A percentile compares a stretch with the other conserved stretches of the same genome.
Evolutionary conservation across 2,329 filamentous ascomycete genomes (phyloP).

Genomic region (Coleophoma eucalyptorum): DNA sequence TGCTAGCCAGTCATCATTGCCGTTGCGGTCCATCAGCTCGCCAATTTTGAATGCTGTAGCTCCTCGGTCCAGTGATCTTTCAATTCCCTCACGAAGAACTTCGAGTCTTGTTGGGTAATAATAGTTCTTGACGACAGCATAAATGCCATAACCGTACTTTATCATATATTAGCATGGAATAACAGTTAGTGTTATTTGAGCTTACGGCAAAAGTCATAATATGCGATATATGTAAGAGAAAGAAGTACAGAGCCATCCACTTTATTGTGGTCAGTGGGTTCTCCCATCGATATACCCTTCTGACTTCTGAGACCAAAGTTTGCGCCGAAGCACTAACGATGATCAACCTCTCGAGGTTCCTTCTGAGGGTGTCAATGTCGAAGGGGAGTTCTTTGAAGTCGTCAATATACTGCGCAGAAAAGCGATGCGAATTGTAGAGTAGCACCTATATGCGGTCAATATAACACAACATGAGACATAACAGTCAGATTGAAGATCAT

Average conservation of each 20-base stretch:
- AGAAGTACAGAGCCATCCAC: slow-evolving; percentile 20
- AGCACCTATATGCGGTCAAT: slow-evolving; percentile 18
- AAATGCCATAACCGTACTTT: slow-evolving; percentile 16
- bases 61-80: slow-evolving; percentile 26
- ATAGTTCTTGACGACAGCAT: slow-evolving; percentile 13
- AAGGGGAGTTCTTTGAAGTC: slow-evolving; percentile 18
- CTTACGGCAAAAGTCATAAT: slow-evolving; percentile 18
- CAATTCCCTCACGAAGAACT: slow-evolving; percentile 18
- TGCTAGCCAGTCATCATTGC: slow-evolving; percentile 29
- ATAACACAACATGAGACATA: not conserved
- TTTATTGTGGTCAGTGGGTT: slow-evolving; percentile 23
- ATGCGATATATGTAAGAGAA: slow-evolving; percentile 16
- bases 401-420: slow-evolving; percentile 32
- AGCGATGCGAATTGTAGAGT: slow-evolving; percentile 24
- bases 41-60: slow-evolving; percentile 26
- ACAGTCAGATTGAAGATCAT: slow-evolving; percentile 1
- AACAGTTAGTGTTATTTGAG: slow-evolving; percentile 1
- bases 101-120: slow-evolving; percentile 11
- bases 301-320: slow-evolving; percentile 27
- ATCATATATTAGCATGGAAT: not conserved
- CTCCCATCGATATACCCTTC: slow-evolving; percentile 33
- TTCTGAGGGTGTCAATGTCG: slow-evolving; percentile 22
- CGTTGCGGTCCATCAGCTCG: slow-evolving; percentile 32
- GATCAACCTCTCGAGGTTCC: slow-evolving; percentile 29
- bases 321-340: slow-evolving; percentile 32